phyloP scores from a whole-genome alignment of 441 rosid genomes.

The Jatropha multifida region DNA sequence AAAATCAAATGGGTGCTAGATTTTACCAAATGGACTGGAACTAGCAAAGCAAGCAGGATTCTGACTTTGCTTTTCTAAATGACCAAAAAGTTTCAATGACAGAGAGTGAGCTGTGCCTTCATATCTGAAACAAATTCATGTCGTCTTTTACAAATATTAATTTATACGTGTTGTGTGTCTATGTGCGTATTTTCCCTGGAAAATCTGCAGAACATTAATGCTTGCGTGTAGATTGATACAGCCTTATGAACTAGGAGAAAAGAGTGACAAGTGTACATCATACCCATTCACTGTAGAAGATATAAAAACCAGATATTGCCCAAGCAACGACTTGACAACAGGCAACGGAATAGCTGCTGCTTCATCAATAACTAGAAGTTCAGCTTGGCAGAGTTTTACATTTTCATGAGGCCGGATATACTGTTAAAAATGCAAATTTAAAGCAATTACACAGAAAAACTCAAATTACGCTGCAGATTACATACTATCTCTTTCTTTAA shows the following conservation, averaged over 20 bases:
- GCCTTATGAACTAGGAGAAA: background rate
- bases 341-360: constrained; percentile 3
- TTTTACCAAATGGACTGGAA: background rate
- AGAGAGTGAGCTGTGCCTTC: background rate
- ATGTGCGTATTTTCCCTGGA: background rate
- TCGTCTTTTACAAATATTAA: background rate
- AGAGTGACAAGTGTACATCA: background rate
- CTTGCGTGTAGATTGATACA: background rate
- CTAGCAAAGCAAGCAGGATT: background rate
- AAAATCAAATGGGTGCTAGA: too few species aligned
- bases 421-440: background rate
- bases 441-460: background rate
- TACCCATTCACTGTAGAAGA: background rate
- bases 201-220: background rate
- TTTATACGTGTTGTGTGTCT: too few species aligned
- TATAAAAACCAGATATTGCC: background rate
- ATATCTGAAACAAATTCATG: background rate
- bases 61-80: background rate
- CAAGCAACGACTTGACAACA: background rate
- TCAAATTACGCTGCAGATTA: background rate
- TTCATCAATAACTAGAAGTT: constrained; percentile 1
- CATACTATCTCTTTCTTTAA: background rate
- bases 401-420: background rate
- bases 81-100: background rate
- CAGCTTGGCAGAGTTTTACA: background rate